Conservation (phyloP, 2,329 filamentous ascomycete species). For the Fonsecaea erecta region DNA sequence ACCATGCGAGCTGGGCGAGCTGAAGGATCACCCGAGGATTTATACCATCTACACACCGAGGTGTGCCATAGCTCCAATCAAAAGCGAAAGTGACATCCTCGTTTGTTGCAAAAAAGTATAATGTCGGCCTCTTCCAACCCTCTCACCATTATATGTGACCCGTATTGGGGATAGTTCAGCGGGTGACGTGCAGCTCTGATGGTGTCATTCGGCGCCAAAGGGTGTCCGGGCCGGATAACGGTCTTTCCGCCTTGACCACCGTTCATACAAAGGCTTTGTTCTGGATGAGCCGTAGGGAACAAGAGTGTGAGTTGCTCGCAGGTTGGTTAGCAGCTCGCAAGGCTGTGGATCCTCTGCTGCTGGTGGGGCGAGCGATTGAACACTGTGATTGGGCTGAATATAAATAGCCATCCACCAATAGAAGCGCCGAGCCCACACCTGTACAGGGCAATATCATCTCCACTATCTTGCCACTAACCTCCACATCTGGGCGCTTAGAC, state of each 20-base stretch:
- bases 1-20: not conserved
- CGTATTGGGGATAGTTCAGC: not conserved
- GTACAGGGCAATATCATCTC: not conserved
- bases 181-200: not conserved
- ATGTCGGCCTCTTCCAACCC: not conserved
- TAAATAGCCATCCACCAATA: not conserved
- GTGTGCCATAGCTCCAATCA: conserved; percentile 10
- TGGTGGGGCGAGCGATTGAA: not conserved
- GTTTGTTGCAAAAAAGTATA: conserved; percentile 3
- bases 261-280: not conserved
- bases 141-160: not conserved
- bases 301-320: not conserved
- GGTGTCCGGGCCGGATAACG: not conserved
- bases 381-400: not conserved
- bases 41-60: not conserved
- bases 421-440: not conserved
- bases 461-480: not conserved
- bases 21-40: conserved; percentile 7
- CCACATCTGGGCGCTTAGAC: conserved; percentile 8
- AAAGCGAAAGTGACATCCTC: not conserved
- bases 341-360: not conserved
- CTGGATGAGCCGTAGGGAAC: not conserved
- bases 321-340: not conserved
- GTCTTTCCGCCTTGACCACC: no score
- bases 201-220: not conserved